Base-by-base conservation (phyloP, 345 rosid genomes). In the Streptanthus diversifolius region DNA sequence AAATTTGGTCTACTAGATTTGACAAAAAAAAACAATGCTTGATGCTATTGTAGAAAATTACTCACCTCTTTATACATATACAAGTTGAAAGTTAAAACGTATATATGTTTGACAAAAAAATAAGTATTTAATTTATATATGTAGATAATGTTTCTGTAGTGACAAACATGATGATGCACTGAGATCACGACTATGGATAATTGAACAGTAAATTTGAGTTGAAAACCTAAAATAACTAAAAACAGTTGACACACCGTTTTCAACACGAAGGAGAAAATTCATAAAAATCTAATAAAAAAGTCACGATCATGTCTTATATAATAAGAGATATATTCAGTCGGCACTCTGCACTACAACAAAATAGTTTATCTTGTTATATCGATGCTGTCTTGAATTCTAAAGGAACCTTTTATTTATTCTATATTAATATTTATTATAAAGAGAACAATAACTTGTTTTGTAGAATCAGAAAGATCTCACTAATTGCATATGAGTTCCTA, bases 81-180 rank as follows among this genome's bases (percentile, higher is more conserved):
- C n/a, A n/a, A n/a, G n/a, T n/a, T n/a, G n/a, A n/a, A n/a, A n/a
- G n/a, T n/a, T n/a, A n/a, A n/a, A n/a, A n/a, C n/a, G 2, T 17
- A 57, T 35, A 19, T 51, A 29, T 57, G 37, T 5, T 72, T 43
- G 39, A 21, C 17, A 2, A 51, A 43, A 54, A 33, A 13, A 41
- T 3, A 53, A 14, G 13, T 43, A 49, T 52, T 25, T 32, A 17
- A 32, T 35, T 14, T 48, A 3, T 32, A 24, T 74, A 52, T 53
- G 30, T n/a, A 61, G 32, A 68, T 30, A 33, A 55, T 69, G 66
- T 63, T 44, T 69, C 7, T 63, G 79, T 63, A 76, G 71, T 76
- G 79, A 68, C 74, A 62, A 75, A 55, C 79, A 75, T 62, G 75
- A 69, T 68, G 58, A 62, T 76, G 66, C 71, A 75, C 40, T 12